Base-by-base conservation (phyloP, 257 asterid species). In the Solanum chmielewskii region DNA sequence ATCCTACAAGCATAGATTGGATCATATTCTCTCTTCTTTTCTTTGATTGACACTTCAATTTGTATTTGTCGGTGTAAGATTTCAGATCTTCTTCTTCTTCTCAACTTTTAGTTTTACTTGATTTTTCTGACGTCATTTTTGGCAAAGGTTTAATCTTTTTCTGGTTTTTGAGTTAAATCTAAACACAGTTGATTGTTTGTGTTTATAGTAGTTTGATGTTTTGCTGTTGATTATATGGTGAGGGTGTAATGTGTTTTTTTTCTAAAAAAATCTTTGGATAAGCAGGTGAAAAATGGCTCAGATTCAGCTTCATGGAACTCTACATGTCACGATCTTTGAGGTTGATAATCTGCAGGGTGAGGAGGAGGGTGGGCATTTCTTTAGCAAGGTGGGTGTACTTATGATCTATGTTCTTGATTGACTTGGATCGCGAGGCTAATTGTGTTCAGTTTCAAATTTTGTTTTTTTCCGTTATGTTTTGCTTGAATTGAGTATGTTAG, bases 311-410 rank as follows among this genome's bases (percentile, higher is more conserved):
- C 93, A 91, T 71, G 93, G 93, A 68, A 91, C 92, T 78, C 90
- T 91, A 27, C 93, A 91, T 85, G 93, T 86, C 69, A 90, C 92
- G 68, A 86, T 91, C 88, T 89, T 68, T 39, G 93, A 90, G 88
- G 93, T 91, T 20, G 93, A 90, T 77, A 73, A 35, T 78, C 84
- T 90, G 23, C 90, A 88, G 73, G 49, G 89, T 41, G 89, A 29
- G 2, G 87, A 41, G 18, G 87, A 76, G 16, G 92, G 88, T 70
- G 92, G 85, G 6, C 60, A 87, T 15, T 86, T 91, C 47, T 91
- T 91, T 83, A 37, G 88, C 29, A 91, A 88, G 93, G 93, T 91
- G 68, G 12, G 15, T 39, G 21, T 18, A 66, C 44, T 21, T 42
- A 13, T 68, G 45, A 81, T 84, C 75, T 42, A 15, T 70, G 52